phyloP scores from a whole-genome alignment of 2,329 filamentous ascomycete species.

The Acrodontium crateriforme region DNA sequence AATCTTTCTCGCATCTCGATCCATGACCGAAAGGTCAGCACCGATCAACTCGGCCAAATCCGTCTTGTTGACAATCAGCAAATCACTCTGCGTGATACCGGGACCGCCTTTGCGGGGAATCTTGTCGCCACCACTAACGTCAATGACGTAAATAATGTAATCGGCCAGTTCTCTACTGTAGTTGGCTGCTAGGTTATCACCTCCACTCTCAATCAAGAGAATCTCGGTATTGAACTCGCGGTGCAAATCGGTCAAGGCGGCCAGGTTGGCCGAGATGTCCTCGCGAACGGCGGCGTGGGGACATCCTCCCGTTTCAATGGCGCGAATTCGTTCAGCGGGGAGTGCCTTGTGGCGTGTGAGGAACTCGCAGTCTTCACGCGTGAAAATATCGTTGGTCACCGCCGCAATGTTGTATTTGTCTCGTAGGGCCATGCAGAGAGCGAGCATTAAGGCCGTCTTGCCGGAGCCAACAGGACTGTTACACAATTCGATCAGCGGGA shows the following conservation, averaged over 20 bases:
- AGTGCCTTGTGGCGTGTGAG: slow-evolving; percentile 76
- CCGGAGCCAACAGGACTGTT: slow-evolving; percentile 83
- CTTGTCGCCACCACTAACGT: slow-evolving; percentile 93
- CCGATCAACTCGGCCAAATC: slow-evolving; percentile 84
- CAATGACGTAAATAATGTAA: slow-evolving; percentile 97
- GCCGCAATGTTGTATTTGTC: slow-evolving; percentile 74
- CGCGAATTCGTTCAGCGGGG: slow-evolving; percentile 68
- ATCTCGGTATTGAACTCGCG: slow-evolving; percentile 65
- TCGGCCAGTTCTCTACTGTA: slow-evolving; percentile 91
- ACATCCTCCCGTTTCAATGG: slow-evolving; percentile 95
- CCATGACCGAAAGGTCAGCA: slow-evolving; percentile 86
- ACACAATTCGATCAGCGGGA: neutral
- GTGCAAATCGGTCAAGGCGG: slow-evolving; percentile 81
- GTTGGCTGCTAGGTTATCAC: slow-evolving; percentile 94
- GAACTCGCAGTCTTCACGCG: slow-evolving; percentile 93
- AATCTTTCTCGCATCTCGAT: slow-evolving; percentile 86
- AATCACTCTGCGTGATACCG: slow-evolving; percentile 89
- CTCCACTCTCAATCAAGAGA: slow-evolving; percentile 86
- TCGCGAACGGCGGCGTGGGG: slow-evolving; percentile 95
- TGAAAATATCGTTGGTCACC: slow-evolving; percentile 99
- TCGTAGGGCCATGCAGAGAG: slow-evolving; percentile 74
- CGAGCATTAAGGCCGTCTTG: slow-evolving; percentile 94
- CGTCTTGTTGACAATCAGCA: slow-evolving; percentile 94
- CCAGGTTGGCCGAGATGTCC: slow-evolving; percentile 88
- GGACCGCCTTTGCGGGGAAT: slow-evolving; percentile 90